These are phyloP conservation scores for Ceratocystis smalleyi DNA, from an alignment of 2,329 filamentous ascomycete species.

Conservation along the genomic window DNA sequence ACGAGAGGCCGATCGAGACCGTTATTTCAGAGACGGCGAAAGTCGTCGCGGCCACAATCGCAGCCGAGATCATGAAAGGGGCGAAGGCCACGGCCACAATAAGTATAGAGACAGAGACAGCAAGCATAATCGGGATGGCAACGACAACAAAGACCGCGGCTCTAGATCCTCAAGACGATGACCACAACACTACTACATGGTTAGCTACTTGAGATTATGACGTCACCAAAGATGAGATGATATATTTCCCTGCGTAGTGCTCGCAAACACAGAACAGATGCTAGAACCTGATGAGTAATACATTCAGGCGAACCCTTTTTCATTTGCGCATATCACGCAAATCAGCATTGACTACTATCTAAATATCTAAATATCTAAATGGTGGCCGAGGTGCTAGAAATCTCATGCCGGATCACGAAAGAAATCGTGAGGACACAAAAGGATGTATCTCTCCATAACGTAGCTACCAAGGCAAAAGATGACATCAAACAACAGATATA, in stretches of 20 bases:
- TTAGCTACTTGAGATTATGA: not conserved
- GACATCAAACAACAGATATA: not conserved
- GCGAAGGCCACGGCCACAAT: constrained; percentile 20
- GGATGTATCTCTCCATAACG: no score
- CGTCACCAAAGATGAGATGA: not conserved
- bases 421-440: no score
- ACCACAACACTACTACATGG: not conserved
- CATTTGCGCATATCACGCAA: not conserved
- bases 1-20: constrained; percentile 13
- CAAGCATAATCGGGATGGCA: constrained; percentile 22
- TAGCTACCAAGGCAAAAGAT: no score
- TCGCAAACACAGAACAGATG: not conserved
- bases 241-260: not conserved
- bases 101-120: constrained; percentile 26
- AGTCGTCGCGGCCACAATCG: constrained; percentile 29
- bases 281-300: not conserved
- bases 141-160: constrained; percentile 18
- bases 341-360: not conserved
- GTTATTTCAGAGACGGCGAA: constrained; percentile 24
- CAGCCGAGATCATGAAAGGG: constrained; percentile 25
- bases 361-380: constrained; percentile 8
- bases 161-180: constrained; percentile 9
- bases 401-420: not conserved
- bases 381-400: not conserved
- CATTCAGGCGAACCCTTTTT: not conserved